Percentiles rank a stretch among this genome's conserved stretches.
phyloP scores from a whole-genome alignment of 2,329 filamentous ascomycete genomes.

The Hymenoscyphus scutula region DNA sequence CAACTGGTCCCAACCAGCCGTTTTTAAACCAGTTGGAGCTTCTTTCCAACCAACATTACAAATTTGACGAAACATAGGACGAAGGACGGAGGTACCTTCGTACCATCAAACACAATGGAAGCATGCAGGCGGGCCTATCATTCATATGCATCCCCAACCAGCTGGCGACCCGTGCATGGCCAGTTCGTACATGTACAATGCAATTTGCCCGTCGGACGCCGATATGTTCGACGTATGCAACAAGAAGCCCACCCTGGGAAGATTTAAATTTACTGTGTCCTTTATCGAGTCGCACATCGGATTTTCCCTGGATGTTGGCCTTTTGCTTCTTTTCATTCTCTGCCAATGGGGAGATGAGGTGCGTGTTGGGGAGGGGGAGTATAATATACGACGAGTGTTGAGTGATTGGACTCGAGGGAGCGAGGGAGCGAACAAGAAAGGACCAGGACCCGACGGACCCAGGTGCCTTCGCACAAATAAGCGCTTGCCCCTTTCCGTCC shows the following conservation, averaged over 20 bases:
- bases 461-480: background rate
- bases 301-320: background rate
- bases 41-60: background rate
- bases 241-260: background rate
- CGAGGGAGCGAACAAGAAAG: background rate
- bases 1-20: background rate
- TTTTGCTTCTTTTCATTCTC: background rate
- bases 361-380: background rate
- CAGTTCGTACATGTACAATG: conserved; percentile 4
- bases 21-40: background rate
- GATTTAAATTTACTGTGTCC: background rate
- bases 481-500: background rate
- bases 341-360: background rate
- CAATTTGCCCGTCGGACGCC: background rate
- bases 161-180: background rate
- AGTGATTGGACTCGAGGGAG: background rate
- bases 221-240: background rate
- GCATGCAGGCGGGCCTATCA: background rate
- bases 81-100: background rate
- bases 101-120: background rate
- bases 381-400: background rate
- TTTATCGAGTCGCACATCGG: background rate
- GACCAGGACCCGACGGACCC: too few species aligned
- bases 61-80: background rate
- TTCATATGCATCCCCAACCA: background rate